Conservation (phyloP, 2,329 filamentous ascomycete species). For the Ascochyta lentis region DNA sequence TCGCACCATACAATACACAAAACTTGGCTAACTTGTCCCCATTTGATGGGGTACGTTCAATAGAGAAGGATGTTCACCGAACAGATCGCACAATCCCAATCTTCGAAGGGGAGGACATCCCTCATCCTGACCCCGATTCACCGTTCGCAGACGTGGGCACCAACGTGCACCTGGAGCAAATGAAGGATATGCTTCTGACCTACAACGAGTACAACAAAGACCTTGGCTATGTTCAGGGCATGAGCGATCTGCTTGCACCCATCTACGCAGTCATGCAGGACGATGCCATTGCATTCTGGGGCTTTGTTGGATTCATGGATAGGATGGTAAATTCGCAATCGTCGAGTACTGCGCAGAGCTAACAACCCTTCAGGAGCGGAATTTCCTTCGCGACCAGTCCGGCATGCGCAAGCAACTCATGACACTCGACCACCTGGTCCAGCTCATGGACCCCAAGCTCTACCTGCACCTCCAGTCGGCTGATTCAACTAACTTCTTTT, state of each 20-base stretch:
- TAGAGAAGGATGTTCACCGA: conserved; percentile 98
- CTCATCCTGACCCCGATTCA: conserved; percentile 93
- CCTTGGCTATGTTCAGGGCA: conserved; percentile 96
- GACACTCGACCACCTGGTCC: conserved; percentile 91
- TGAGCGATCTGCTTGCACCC: conserved; percentile 95
- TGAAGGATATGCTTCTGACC: conserved; percentile 98
- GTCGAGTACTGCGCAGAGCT: not conserved
- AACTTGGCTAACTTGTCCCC: conserved; percentile 56
- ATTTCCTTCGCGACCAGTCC: conserved; percentile 93
- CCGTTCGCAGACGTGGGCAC: conserved; percentile 92
- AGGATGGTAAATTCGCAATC: conserved; percentile 68
- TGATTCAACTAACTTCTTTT: conserved; percentile 99
- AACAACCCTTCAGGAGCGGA: conserved; percentile 68
- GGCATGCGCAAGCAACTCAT: conserved; percentile 93
- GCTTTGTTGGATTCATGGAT: conserved; percentile 94
- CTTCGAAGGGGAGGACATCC: conserved; percentile 94
- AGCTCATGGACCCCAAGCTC: conserved; percentile 94
- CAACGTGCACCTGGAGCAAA: conserved; percentile 96
- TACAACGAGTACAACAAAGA: conserved; percentile 98
- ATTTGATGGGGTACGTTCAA: conserved; percentile 60
- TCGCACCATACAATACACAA: not conserved
- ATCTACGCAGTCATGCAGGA: conserved; percentile 98
- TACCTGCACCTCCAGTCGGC: conserved; percentile 88
- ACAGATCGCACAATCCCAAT: conserved; percentile 95
- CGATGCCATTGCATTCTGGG: conserved; percentile 96